Percentiles rank a stretch among this genome's conserved stretches.
Conservation (phyloP, 2,329 filamentous ascomycete species). For the Aspergillus melleus region DNA sequence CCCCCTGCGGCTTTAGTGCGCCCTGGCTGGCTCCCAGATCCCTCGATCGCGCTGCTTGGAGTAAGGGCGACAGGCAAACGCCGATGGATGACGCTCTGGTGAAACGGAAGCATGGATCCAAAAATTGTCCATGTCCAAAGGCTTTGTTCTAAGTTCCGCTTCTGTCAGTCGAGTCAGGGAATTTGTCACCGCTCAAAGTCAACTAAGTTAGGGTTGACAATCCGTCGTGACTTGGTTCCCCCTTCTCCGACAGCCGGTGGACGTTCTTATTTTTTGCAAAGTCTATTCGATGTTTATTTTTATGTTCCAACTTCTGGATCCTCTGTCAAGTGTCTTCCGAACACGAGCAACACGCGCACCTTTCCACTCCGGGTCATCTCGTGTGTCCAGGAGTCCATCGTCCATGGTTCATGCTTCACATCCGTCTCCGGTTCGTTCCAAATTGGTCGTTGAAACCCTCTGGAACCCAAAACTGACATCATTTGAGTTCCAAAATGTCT, state of each 20-base stretch:
- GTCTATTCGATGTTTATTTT: no score
- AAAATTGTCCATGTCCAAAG: no score
- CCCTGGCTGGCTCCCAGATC: not conserved
- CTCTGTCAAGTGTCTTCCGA: not conserved
- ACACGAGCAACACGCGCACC: not conserved
- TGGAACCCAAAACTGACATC: conserved; percentile 15
- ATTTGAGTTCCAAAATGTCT: conserved; percentile 16
- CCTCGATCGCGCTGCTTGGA: not conserved
- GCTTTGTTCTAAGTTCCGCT: no score
- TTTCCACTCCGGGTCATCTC: not conserved
- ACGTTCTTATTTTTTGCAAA: no score
- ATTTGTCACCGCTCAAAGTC: not conserved
- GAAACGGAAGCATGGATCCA: no score
- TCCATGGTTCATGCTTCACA: not conserved
- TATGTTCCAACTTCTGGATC: no score
- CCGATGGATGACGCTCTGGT: no score
- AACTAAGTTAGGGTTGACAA: no score
- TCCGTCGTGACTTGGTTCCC: no score
- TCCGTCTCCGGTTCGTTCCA: not conserved
- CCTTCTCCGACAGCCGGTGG: no score
- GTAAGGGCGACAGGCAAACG: not conserved
- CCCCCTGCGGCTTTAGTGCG: not conserved
- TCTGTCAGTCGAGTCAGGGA: not conserved
- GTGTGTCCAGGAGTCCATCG: not conserved
- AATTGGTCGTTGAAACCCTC: conserved; percentile 4